Conservation (phyloP, 768 basidiomycete genomes). For the Lactarius vividus region DNA sequence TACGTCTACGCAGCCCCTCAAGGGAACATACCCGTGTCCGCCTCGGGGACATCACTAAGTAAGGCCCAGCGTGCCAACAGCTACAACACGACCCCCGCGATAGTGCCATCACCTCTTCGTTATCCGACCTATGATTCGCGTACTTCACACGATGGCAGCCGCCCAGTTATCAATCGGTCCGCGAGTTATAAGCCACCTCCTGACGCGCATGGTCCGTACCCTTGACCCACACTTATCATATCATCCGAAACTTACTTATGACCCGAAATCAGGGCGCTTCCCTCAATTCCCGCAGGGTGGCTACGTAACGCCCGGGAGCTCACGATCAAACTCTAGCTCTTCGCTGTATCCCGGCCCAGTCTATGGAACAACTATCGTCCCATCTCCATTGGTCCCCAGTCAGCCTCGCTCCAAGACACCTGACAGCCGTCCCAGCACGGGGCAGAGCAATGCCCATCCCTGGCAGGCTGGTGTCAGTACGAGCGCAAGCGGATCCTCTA, state of each 20-base stretch:
- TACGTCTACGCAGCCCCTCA: conserved; percentile 31
- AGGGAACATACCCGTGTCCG: conserved; percentile 20
- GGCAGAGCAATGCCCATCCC: conserved; percentile 40
- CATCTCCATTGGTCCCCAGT: conserved; percentile 24
- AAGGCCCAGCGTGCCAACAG: conserved; percentile 19
- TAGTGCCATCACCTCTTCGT: conserved; percentile 27
- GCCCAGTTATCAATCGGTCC: conserved; percentile 20
- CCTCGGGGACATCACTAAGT: conserved; percentile 14
- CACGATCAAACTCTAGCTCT: conserved; percentile 51
- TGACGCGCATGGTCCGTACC: conserved; percentile 23
- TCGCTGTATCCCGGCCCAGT: conserved; percentile 44
- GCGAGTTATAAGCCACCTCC: conserved; percentile 16
- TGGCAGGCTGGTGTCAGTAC: conserved; percentile 46
- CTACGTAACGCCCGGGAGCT: conserved; percentile 40
- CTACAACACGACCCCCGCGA: conserved; percentile 23
- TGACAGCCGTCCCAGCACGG: conserved; percentile 47
- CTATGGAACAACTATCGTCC: conserved; percentile 27
- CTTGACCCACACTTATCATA: conserved; percentile 27
- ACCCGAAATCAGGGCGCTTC: conserved; percentile 26
- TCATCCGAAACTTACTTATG: conserved; percentile 19
- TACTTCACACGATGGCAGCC: conserved; percentile 21
- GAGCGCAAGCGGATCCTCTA: conserved; percentile 37
- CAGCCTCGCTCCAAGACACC: conserved; percentile 27
- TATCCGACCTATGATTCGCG: conserved; percentile 29
- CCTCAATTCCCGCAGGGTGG: conserved; percentile 27